Base-by-base conservation (phyloP, 2,329 filamentous ascomycete genomes). In the Cladosporium sp. region DNA sequence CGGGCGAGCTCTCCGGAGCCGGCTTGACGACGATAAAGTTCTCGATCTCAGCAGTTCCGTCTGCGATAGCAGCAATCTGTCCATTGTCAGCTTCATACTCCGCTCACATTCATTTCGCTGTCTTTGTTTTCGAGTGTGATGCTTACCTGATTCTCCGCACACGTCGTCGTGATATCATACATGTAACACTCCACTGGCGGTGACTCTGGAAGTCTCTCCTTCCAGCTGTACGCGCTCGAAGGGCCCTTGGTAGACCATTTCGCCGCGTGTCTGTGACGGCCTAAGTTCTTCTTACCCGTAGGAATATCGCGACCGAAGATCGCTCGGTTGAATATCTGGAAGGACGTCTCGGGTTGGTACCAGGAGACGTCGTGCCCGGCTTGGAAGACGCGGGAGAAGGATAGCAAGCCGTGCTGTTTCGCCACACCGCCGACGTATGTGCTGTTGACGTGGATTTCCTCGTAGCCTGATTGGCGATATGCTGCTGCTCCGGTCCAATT, bases 321-420 rank as follows among this genome's bases (percentile, higher is more conserved):
- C 0, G 77, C 76, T 5, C 83, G 80, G 19, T 76, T 73, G 68
- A 85, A 84, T 49, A 85, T 79, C 60, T 80, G 72, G 52, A 79
- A 82, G 2, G 79, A 75, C 0, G 80, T 81, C 63, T 83, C 74
- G 0, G 82, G 82, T 64, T 84, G 80, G 64, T 83, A 84, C 22
- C 49, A 63, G 1, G 60, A 38, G 15, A 59, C 63, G 51, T 67
- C 65, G 52, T 73, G 69, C 8, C 70, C 70, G 20, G 69, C 65
- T 45, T 73, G 52, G 57, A 71, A 73, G 8, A 74, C 64, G 5
- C 72, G 63, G 7, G 66, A 64, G 66, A 75, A 75, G 6, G 70
- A 71, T 6, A 74, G 63, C 20, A 67, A 66, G 11, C 70, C 70
- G 34, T 70, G 62, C 58, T 74, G 71, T n/a, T 70, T 61, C 6